Evolutionary conservation across 2,329 filamentous ascomycete genomes (phyloP).

Genomic region (Canariomyces notabilis): DNA sequence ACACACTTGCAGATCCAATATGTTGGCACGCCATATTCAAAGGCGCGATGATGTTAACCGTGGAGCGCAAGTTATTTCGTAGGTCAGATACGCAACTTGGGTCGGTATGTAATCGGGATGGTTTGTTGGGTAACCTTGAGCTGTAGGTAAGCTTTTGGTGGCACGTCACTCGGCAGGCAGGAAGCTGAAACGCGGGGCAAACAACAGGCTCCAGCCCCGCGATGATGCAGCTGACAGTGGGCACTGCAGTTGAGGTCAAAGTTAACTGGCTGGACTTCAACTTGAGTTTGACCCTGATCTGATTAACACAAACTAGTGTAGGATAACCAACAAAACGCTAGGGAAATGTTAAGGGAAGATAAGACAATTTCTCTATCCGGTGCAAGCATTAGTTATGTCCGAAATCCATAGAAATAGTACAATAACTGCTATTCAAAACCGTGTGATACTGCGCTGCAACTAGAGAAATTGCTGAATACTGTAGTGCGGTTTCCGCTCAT

Average conservation of each 20-base stretch:
- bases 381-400: too few species aligned
- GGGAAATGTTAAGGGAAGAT: too few species aligned
- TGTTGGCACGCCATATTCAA: slow-evolving; percentile 23
- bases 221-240: slow-evolving; percentile 16
- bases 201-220: slow-evolving; percentile 17
- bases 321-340: too few species aligned
- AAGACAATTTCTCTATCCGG: too few species aligned
- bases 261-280: too few species aligned
- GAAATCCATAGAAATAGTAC: too few species aligned
- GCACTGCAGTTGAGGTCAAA: slow-evolving; percentile 1
- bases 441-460: too few species aligned
- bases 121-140: background rate
- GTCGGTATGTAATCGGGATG: background rate
- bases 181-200: slow-evolving; percentile 23
- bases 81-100: background rate
- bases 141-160: background rate
- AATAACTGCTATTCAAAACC: too few species aligned
- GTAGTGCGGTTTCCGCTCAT: background rate
- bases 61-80: too few species aligned
- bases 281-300: too few species aligned
- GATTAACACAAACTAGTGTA: too few species aligned
- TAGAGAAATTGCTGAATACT: too few species aligned
- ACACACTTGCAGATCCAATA: slow-evolving; percentile 17
- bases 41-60: background rate
- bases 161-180: slow-evolving; percentile 5